These are phyloP conservation scores for Hemileccinum impolitum DNA, from an alignment of 768 basidiomycete genomes.

Conservation along the genomic window DNA sequence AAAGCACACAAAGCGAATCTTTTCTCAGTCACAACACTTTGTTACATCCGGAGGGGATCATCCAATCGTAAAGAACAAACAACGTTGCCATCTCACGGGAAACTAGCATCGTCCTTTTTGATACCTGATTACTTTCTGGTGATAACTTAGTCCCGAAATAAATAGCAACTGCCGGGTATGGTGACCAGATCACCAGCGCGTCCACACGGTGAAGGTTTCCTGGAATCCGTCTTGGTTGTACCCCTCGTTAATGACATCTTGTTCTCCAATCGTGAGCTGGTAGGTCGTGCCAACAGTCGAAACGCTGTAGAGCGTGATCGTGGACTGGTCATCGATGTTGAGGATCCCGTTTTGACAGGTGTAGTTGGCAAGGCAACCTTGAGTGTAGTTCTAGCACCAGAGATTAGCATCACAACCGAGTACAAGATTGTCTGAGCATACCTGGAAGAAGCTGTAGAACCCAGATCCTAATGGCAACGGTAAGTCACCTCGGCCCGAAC, in stretches of 20 bases:
- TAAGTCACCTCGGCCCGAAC: background rate
- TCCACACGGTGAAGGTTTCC: conserved; percentile 38
- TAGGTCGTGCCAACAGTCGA: conserved; percentile 46
- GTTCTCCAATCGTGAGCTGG: conserved; percentile 37
- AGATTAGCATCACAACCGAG: background rate
- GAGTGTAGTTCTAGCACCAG: conserved; percentile 36
- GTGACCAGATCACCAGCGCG: conserved; percentile 18
- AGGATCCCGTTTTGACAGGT: conserved; percentile 44
- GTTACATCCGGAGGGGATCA: too few species aligned
- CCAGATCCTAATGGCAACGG: conserved; percentile 37
- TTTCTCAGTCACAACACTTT: conserved; percentile 1
- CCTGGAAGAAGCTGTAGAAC: conserved; percentile 52
- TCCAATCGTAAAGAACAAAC: background rate
- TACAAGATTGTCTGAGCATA: conserved; percentile 7
- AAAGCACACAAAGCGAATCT: background rate
- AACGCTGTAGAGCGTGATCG: conserved; percentile 42
- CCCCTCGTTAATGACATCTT: conserved; percentile 34
- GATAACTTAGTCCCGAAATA: background rate
- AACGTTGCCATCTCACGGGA: background rate
- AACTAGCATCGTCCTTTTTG: background rate
- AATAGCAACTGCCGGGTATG: background rate
- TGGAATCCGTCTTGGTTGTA: conserved; percentile 45
- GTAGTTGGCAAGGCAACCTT: conserved; percentile 34
- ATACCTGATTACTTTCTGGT: background rate
- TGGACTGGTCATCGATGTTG: conserved; percentile 40